Evolutionary conservation across 345 rosid species (phyloP), one percentile per base, ranked within the genome.

Genomic region (Anastatica hierochuntica): DNA sequence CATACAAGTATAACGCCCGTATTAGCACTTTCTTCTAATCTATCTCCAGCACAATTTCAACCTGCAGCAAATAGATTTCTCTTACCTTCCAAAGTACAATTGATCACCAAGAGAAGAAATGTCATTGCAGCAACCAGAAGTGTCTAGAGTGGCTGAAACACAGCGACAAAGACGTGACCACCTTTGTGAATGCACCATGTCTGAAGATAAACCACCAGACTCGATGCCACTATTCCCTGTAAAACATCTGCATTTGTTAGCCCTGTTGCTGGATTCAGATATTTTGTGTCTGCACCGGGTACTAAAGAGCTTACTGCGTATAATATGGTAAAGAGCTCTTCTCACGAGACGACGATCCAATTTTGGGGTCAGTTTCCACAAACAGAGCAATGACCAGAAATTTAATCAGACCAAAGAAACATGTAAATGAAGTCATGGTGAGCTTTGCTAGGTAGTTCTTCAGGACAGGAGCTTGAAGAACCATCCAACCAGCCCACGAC

Each of bases 401-500:
- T 77, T 83, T 94, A 58, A 82, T 59, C 58, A 83, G 70, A 29
- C 97, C 81, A 4, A 86, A 83, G 69, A 52, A 39, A 18, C 17
- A 23, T 37, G 82, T 77, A 49, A 77, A 84, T 0, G 83, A 12
- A 15, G 9, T 40, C 24, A 15, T 2, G 13, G 43, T 52, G 10
- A 62, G 43, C 13, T 41, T 41, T 20, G 2, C 15, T 51, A 26
- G 66, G 29, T 84, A 80, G 42, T 78, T 78, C 56, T 77, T 82
- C 63, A 84, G 36, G 50, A 78, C 74, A n/a, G 84, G 83, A 51
- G 86, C 88, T 85, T 83, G 84, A 57, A 83, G 66, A 59, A 82
- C 85, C 82, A 82, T 72, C 88, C 90, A 82, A 41, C 67, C 77
- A 53, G 90, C 81, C 90, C 88, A 84, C 2, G 94, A 88, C 19